Conservation (phyloP, 2,329 filamentous ascomycete species). For the Claviceps sorghi region DNA sequence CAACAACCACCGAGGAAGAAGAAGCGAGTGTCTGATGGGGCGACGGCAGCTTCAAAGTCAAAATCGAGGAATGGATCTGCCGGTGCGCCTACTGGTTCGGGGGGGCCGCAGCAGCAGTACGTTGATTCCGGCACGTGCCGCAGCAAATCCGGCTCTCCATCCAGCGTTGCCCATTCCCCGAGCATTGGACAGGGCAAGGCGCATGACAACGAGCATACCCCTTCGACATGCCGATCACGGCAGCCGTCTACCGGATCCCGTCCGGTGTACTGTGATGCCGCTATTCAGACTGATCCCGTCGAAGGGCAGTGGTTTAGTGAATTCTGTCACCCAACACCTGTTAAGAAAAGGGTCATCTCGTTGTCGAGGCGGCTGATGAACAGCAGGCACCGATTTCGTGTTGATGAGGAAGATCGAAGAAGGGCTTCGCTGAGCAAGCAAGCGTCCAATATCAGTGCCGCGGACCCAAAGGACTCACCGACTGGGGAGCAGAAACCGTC, state of each 20-base stretch:
- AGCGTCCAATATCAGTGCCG: slow-evolving; percentile 18
- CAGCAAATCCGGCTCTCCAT: slow-evolving; percentile 39
- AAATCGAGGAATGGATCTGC: slow-evolving; percentile 25
- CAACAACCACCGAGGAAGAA: slow-evolving; percentile 44
- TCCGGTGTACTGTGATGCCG: slow-evolving; percentile 33
- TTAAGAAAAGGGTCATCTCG: slow-evolving; percentile 35
- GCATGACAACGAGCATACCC: slow-evolving; percentile 17
- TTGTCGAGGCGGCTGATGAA: slow-evolving; percentile 38
- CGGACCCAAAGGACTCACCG: slow-evolving; percentile 26
- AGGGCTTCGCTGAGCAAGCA: slow-evolving; percentile 11
- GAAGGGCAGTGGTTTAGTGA: slow-evolving; percentile 38
- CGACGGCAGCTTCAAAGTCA: slow-evolving; percentile 20
- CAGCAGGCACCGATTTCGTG: slow-evolving; percentile 28
- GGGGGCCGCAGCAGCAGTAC: slow-evolving; percentile 20
- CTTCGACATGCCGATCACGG: slow-evolving; percentile 17
- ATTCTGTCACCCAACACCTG: slow-evolving; percentile 19
- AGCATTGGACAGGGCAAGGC: slow-evolving; percentile 13
- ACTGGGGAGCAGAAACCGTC: slow-evolving; percentile 16
- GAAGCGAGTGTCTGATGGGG: slow-evolving; percentile 46
- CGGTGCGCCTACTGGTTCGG: slow-evolving; percentile 18
- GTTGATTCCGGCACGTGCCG: slow-evolving; percentile 38
- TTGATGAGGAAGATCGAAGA: slow-evolving; percentile 25
- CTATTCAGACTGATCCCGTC: slow-evolving; percentile 40
- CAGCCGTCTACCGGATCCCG: slow-evolving; percentile 24
- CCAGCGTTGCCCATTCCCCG: slow-evolving; percentile 26